Conservation (phyloP, 2,329 filamentous ascomycete genomes). For the Blastomyces percursus region DNA sequence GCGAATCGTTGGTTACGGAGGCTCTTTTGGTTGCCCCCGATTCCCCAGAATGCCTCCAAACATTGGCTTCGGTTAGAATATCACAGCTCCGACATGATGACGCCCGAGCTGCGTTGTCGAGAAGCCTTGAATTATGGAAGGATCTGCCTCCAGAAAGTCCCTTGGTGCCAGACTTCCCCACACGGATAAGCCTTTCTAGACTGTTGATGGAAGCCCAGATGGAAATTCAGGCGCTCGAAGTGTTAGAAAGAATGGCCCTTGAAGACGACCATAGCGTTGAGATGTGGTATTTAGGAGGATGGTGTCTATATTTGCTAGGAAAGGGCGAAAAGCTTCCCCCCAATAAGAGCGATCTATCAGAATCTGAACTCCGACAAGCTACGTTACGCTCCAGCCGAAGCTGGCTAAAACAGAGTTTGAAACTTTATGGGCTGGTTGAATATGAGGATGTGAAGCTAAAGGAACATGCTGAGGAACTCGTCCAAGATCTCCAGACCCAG, state of each 20-base stretch:
- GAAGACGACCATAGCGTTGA: conserved; percentile 95
- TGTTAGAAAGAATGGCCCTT: conserved; percentile 68
- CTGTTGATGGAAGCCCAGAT: conserved; percentile 83
- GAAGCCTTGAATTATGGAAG: conserved; percentile 76
- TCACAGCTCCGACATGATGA: conserved; percentile 73
- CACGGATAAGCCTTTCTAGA: conserved; percentile 69
- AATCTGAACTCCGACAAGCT: conserved; percentile 45
- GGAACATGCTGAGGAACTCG: conserved; percentile 35
- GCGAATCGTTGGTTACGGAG: conserved; percentile 81
- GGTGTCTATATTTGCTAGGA: conserved; percentile 67
- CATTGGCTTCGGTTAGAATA: conserved; percentile 83
- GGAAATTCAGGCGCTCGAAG: conserved; percentile 72
- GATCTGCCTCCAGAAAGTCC: conserved; percentile 61
- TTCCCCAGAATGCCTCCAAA: conserved; percentile 84
- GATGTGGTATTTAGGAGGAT: conserved; percentile 93
- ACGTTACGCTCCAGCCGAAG: conserved; percentile 64
- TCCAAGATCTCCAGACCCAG: conserved; percentile 48
- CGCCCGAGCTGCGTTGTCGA: conserved; percentile 62
- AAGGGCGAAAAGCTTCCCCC: conserved; percentile 26
- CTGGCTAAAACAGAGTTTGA: conserved; percentile 72
- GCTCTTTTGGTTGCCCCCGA: conserved; percentile 74
- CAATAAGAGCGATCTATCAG: conserved; percentile 19
- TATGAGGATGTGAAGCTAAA: conserved; percentile 51
- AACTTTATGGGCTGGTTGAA: conserved; percentile 64
- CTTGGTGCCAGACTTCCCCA: conserved; percentile 71